Base-by-base conservation (phyloP, 192 early-diverging fungal genomes). In the Linnemannia elongata region DNA sequence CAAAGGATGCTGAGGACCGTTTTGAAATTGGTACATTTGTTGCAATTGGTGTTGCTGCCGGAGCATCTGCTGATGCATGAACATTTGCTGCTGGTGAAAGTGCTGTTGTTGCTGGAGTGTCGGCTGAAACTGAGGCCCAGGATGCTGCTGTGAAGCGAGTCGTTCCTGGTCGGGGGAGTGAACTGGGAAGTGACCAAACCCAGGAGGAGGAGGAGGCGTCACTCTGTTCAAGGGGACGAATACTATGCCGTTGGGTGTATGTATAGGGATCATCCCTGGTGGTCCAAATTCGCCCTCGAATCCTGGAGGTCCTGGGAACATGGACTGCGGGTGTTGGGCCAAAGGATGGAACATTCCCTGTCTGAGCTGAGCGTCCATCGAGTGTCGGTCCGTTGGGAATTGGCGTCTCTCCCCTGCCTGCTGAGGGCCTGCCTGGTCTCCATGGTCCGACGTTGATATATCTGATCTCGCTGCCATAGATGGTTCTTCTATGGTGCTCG, bases 61-160 rank as follows among this genome's bases (percentile, higher is more conserved):
- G 10, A 81, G 78, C 75, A 80, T 79, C 24, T 79, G 79, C 38
- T 86, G 84, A 24, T 81, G 84, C 79, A 86, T 73, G 35, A 86
- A 80, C 75, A 86, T 77, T 20, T 80, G 84, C 33, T 86, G 82
- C 3, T 78, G 81, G 10, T 66, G 60, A 30, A 75, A 63, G 38
- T 54, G 60, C 1, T 75, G 74, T 38, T 81, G 80, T 20, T 81
- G 76, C 54, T 66, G 42, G 70, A 22, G 36, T 74, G 82, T 63
- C 17, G 74, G 13, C 15, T 76, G 74, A 42, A 77, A 77, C 20
- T 60, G 75, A 1, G 72, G 55, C 3, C 47, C 66, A 57, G 55
- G 55, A 18, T 33, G 60, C 54, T 69, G 83, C 3, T 70, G 68
- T 17, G 47, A 68, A 27, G 54, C 30, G 38, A 57, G 22, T 13